phyloP scores from a whole-genome alignment of 208 protist genomes.

The Acanthamoeba lenticulata region DNA sequence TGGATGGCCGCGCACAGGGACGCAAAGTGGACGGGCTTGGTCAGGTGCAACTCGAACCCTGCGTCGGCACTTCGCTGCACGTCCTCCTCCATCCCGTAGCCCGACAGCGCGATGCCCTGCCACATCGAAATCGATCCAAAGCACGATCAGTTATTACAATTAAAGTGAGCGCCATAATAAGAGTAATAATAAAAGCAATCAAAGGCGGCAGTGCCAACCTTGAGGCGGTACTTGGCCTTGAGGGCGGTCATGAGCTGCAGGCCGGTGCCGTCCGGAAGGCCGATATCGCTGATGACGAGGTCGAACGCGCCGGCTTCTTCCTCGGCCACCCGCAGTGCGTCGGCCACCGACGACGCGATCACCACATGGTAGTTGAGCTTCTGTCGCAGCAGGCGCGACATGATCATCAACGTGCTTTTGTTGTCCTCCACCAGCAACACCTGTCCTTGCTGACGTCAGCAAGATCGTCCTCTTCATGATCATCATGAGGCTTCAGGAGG shows the following conservation, averaged over 20 bases:
- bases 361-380: not conserved
- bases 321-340: slow-evolving; percentile 42
- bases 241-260: slow-evolving; percentile 44
- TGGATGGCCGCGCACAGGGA: slow-evolving; percentile 5
- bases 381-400: slow-evolving; percentile 34
- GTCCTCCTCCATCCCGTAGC: slow-evolving; percentile 70
- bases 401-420: slow-evolving; percentile 58
- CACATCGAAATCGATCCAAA: not conserved
- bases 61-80: not conserved
- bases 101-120: slow-evolving; percentile 51
- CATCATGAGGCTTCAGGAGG: too few relatives aligned
- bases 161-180: not conserved
- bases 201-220: not conserved
- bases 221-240: not conserved
- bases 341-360: not conserved
- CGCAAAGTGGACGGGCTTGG: slow-evolving; percentile 44
- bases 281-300: slow-evolving; percentile 63
- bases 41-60: slow-evolving; percentile 60
- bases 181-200: not conserved
- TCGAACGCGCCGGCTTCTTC: not conserved
- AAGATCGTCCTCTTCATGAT: too few relatives aligned
- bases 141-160: not conserved
- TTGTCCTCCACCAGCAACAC: slow-evolving; percentile 65
- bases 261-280: slow-evolving; percentile 43
- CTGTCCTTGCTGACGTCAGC: not conserved